A percentile compares a stretch with the other conserved stretches of the same genome.
phyloP scores from a whole-genome alignment of 139 green algal species.

The Chara braunii region DNA sequence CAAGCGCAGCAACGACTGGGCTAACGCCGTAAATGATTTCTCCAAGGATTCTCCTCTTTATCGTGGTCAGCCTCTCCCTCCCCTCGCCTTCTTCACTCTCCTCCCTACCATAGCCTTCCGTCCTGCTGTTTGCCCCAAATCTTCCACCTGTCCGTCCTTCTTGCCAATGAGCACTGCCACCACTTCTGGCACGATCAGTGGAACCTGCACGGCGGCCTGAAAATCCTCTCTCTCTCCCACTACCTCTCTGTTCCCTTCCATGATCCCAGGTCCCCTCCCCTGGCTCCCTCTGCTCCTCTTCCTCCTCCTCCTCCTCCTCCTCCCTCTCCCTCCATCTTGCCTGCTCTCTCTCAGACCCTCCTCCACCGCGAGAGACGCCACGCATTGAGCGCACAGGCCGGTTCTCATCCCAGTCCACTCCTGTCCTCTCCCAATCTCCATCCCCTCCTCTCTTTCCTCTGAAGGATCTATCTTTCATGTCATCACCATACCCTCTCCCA shows the following conservation, averaged over 20 bases:
- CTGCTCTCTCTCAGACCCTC: not conserved
- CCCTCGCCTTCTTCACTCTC: not conserved
- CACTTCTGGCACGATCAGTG: not conserved
- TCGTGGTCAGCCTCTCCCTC: not conserved
- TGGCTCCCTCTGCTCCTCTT: not conserved
- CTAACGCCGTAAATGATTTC: constrained; percentile 29
- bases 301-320: not conserved
- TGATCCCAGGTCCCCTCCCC: not conserved
- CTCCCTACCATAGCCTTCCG: not conserved
- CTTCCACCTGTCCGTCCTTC: not conserved
- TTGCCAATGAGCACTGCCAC: not conserved
- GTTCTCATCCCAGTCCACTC: not conserved
- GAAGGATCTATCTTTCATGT: not conserved
- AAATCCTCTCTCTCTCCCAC: constrained; percentile 2
- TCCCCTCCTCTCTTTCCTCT: constrained; percentile 6
- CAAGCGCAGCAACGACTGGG: constrained; percentile 15
- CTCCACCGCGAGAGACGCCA: no score
- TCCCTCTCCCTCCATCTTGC: not conserved
- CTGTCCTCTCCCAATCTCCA: not conserved
- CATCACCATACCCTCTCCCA: not conserved
- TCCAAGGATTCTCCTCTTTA: not conserved
- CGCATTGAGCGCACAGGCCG: no score
- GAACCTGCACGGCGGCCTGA: not conserved
- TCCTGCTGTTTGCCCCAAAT: no score
- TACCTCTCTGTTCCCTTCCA: not conserved